Evolutionary conservation across 345 rosid genomes (phyloP).

Genomic region (Arabidopsis thaliana): TAIR10.1 NC_003076.8:13429501-13430000

Average conservation of each 20-base stretch:
- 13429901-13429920: conserved; percentile 27
- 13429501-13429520: conserved; percentile 52
- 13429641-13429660: conserved; percentile 92
- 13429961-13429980: conserved; percentile 17
- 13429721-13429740: conserved; percentile 51
- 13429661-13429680: conserved; percentile 85
- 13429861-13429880: conserved; percentile 9
- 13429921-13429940: conserved; percentile 13
- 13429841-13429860: conserved; percentile 3
- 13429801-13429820: not conserved
- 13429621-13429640: conserved; percentile 68
- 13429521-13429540: conserved; percentile 89
- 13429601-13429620: conserved; percentile 59
- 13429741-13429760: conserved; percentile 26
- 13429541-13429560: conserved; percentile 82
- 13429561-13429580: conserved; percentile 58
- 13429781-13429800: conserved; percentile 4
- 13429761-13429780: not conserved
- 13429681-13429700: conserved; percentile 72
- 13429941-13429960: conserved; percentile 21
- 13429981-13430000: conserved; percentile 5
- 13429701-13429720: conserved; percentile 46
- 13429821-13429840: conserved; percentile 7
- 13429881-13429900: conserved; percentile 11
- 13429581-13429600: conserved; percentile 63